phyloP scores from a whole-genome alignment of 441 rosid genomes.

The Mallotus repandus region DNA sequence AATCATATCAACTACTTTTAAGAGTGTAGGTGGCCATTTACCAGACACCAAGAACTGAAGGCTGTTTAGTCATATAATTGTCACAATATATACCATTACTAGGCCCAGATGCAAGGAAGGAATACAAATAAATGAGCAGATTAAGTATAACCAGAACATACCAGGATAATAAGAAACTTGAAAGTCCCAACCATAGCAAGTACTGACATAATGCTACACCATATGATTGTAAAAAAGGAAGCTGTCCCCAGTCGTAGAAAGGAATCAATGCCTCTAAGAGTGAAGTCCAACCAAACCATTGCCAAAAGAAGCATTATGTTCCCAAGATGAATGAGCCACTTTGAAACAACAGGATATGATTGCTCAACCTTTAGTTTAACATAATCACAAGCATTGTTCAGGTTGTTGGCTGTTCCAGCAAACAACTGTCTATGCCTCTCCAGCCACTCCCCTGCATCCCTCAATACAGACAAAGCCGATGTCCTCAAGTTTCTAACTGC shows the following conservation, averaged over 20 bases:
- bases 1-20: background rate
- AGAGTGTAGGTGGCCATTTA: background rate
- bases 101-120: background rate
- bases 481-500: conserved; percentile 47
- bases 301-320: conserved; percentile 68
- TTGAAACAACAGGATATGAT: conserved; percentile 59
- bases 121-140: background rate
- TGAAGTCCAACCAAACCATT: conserved; percentile 88
- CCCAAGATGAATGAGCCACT: conserved; percentile 65
- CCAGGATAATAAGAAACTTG: conserved; percentile 64
- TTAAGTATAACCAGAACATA: conserved; percentile 36
- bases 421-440: conserved; percentile 62
- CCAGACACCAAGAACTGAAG: conserved; percentile 3
- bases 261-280: conserved; percentile 83
- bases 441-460: conserved; percentile 52
- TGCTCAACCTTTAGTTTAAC: conserved; percentile 46
- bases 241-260: conserved; percentile 83
- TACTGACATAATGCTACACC: conserved; percentile 85
- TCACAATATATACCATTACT: no score
- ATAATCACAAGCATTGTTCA: conserved; percentile 48
- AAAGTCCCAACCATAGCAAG: conserved; percentile 74
- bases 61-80: background rate
- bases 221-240: conserved; percentile 74
- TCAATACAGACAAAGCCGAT: conserved; percentile 35
- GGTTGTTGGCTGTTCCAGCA: conserved; percentile 32